Percentiles rank a stretch among this genome's conserved stretches.
phyloP scores from a whole-genome alignment of 2,329 filamentous ascomycete genomes.

The Aaosphaeria pasadenensis region DNA sequence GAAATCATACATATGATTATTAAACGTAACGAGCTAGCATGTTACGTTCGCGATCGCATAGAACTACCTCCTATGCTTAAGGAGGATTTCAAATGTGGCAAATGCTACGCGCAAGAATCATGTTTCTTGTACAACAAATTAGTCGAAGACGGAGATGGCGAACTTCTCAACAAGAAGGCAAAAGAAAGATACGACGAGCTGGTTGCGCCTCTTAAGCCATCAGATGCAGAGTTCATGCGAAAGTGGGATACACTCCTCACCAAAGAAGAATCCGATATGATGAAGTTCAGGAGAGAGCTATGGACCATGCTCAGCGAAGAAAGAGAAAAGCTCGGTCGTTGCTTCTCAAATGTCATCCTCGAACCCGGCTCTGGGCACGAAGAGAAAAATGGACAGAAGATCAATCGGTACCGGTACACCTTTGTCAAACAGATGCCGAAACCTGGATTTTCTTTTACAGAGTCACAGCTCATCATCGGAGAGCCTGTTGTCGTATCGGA shows the following conservation, averaged over 20 bases:
- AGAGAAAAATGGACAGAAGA: constrained; percentile 69
- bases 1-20: constrained; percentile 97
- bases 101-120: constrained; percentile 84
- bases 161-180: constrained; percentile 77
- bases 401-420: constrained; percentile 86
- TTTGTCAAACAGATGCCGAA: constrained; percentile 68
- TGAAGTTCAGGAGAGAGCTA: constrained; percentile 82
- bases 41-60: constrained; percentile 77
- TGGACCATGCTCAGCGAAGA: constrained; percentile 95
- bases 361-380: constrained; percentile 72
- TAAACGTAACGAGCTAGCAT: constrained; percentile 85
- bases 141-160: constrained; percentile 76
- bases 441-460: constrained; percentile 75
- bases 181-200: constrained; percentile 78
- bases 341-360: constrained; percentile 84
- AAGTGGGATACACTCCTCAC: constrained; percentile 94
- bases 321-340: constrained; percentile 82
- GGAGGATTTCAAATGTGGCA: constrained; percentile 75
- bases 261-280: constrained; percentile 87
- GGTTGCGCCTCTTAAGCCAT: constrained; percentile 71
- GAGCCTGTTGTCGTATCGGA: constrained; percentile 97
- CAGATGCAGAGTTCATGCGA: constrained; percentile 79
- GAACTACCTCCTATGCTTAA: constrained; percentile 84
- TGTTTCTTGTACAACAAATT: constrained; percentile 95
- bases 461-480: constrained; percentile 82